Evolutionary conservation across 306 rosid genomes (phyloP), one percentile per base, ranked within the genome.

Genomic region (Glycine soja): DNA sequence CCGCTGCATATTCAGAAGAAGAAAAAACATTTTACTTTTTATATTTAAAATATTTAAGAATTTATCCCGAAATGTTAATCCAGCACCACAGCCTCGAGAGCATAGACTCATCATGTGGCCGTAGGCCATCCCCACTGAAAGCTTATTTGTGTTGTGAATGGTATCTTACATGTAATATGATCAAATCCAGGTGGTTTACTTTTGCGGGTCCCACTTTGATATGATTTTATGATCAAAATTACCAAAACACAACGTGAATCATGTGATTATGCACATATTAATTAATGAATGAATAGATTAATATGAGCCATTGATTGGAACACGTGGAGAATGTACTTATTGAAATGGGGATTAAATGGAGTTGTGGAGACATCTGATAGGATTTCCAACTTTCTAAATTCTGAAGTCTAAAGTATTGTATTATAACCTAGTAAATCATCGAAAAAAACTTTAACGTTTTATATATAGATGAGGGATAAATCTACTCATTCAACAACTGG

Each of bases 191-290:
- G n/a, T 71, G 70, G 76, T 80, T 80, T 51, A 53, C 75, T 63
- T 3, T 2, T 4, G 9, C 4, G 59, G 70, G 75, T 30, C 81
- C 68, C 19, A 24, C 51, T 13, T 53, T 10, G 63, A 14, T 56
- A 54, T 32, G 46, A n/a, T 75, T 70, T 70, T 62, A 34, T 40
- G 30, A 12, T 6, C n/a, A 36, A 63, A 46, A n/a, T 30, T 61
- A 46, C 30, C 10, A n/a, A 59, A 51, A 30, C 8, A 54, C 68
- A 76, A 57, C 51, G 58, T 79, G 71, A 56, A 64, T 69, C 82
- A 51, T 68, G 74, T 77, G 86, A 63, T 15, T 34, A 53, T 62
- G 8, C 0, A 18, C 12, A 61, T 7, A 34, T 38, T 58, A 58
- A 56, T 54, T 54, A 54, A 32, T 24, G 24, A 16, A 57, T 32